A percentile compares a stretch with the other conserved stretches of the same genome.
Evolutionary conservation across 805 yeast species (phyloP).

Genomic region (Metschnikowia henanensis): DNA sequence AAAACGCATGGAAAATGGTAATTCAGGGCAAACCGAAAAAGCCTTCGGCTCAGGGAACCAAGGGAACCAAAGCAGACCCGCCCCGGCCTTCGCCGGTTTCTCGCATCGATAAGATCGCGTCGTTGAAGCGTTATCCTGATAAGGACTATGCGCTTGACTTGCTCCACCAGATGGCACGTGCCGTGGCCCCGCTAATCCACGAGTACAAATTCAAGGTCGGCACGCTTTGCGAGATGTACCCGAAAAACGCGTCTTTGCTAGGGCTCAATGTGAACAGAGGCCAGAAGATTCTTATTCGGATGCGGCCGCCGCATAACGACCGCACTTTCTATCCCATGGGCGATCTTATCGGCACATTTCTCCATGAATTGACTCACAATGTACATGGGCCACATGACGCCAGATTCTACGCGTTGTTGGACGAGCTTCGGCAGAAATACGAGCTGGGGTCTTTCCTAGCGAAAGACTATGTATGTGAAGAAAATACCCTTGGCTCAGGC

Average conservation of each 20-base stretch:
- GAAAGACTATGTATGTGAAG: slow-evolving; percentile 51
- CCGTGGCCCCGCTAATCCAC: slow-evolving; percentile 79
- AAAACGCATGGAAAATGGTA: slow-evolving; percentile 8
- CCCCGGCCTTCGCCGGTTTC: slow-evolving; percentile 36
- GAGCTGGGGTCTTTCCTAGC: slow-evolving; percentile 44
- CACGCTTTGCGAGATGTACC: slow-evolving; percentile 76
- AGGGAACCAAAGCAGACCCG: slow-evolving; percentile 5
- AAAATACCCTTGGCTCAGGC: slow-evolving; percentile 43
- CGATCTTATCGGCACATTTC: slow-evolving; percentile 74
- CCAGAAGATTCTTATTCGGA: slow-evolving; percentile 64
- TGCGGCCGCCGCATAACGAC: slow-evolving; percentile 59
- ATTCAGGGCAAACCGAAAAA: slow-evolving; percentile 7
- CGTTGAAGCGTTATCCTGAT: slow-evolving; percentile 36
- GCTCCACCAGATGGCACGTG: slow-evolving; percentile 65
- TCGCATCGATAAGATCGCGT: slow-evolving; percentile 36
- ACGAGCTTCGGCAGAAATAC: slow-evolving; percentile 55
- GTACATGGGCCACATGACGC: slow-evolving; percentile 77
- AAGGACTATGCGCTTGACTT: slow-evolving; percentile 45
- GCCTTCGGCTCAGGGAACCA: background rate
- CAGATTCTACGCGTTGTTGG: slow-evolving; percentile 63
- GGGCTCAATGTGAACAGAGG: slow-evolving; percentile 88
- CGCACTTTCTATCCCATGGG: slow-evolving; percentile 59
- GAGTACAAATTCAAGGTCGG: slow-evolving; percentile 65
- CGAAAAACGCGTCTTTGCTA: slow-evolving; percentile 59
- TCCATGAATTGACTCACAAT: slow-evolving; percentile 89